Evolutionary conservation across 2,329 filamentous ascomycete genomes (phyloP).

Genomic region (Ceratocystis destructans): DNA sequence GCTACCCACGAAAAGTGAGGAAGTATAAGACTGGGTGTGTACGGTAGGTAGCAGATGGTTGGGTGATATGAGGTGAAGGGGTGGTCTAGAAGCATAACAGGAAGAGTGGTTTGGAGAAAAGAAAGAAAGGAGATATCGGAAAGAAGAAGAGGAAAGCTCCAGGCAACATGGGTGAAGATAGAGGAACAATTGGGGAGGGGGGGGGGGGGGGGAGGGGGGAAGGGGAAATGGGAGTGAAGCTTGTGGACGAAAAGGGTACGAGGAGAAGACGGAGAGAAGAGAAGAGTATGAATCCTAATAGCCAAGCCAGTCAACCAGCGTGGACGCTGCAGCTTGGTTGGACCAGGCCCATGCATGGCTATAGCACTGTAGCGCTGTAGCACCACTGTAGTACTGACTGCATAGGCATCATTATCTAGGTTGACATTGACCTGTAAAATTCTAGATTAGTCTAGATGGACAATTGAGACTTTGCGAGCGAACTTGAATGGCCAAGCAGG

Average conservation of each 20-base stretch:
- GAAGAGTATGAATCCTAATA: not conserved
- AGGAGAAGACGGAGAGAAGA: not conserved
- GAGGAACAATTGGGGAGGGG: too few species aligned
- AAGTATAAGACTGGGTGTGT: not conserved
- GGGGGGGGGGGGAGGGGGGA: too few species aligned
- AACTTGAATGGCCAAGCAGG: not conserved
- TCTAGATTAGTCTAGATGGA: not conserved
- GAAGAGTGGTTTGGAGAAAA: not conserved
- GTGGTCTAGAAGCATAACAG: not conserved
- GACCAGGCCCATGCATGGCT: not conserved
- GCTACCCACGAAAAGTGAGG: not conserved
- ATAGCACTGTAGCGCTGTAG: not conserved
- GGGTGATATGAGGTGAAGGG: not conserved
- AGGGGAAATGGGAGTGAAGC: too few species aligned
- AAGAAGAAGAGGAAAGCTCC: not conserved
- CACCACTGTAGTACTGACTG: not conserved
- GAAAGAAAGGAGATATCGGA: not conserved
- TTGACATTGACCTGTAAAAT: conserved; percentile 3
- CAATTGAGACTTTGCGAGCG: not conserved
- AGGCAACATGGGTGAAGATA: too few species aligned
- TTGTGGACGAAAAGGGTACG: not conserved
- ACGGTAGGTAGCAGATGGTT: not conserved
- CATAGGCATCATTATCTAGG: not conserved
- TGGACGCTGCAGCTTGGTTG: not conserved
- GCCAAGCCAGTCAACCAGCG: not conserved